A percentile compares a stretch with the other conserved stretches of the same genome.
Evolutionary conservation across 169 alveolate genomes (phyloP).

Genomic region (Plasmodium vinckei): DNA sequence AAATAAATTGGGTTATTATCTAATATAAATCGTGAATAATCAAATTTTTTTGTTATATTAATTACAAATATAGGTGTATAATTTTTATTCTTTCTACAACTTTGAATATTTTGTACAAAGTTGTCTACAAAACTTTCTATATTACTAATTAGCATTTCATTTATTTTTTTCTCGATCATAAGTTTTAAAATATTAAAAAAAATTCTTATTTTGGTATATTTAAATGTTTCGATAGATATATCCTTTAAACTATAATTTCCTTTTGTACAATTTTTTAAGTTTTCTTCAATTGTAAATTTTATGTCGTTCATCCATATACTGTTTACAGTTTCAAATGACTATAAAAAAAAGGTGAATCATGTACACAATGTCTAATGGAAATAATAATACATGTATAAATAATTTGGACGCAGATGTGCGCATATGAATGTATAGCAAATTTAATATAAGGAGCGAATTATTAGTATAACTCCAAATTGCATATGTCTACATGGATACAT

Average conservation of each 20-base stretch:
- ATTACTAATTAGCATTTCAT: slow-evolving; percentile 57
- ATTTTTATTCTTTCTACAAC: slow-evolving; percentile 46
- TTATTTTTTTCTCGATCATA: slow-evolving; percentile 64
- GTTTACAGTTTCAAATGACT: slow-evolving; percentile 73
- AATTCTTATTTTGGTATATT: slow-evolving; percentile 70
- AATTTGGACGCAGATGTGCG: background rate
- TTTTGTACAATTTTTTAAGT: slow-evolving; percentile 66
- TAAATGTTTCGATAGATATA: slow-evolving; percentile 56
- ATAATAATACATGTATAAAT: background rate
- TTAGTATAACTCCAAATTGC: background rate
- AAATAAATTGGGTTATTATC: slow-evolving; percentile 63
- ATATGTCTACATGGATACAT: background rate
- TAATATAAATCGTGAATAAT: slow-evolving; percentile 51
- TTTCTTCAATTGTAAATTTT: slow-evolving; percentile 56
- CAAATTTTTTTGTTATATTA: slow-evolving; percentile 73
- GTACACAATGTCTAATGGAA: background rate
- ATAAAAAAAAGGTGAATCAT: background rate
- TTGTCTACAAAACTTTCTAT: slow-evolving; percentile 42
- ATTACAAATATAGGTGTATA: slow-evolving; percentile 60
- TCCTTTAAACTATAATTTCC: slow-evolving; percentile 70
- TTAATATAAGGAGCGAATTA: background rate
- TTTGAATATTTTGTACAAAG: slow-evolving; percentile 29
- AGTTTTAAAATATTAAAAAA: slow-evolving; percentile 62
- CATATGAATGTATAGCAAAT: background rate
- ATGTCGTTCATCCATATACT: slow-evolving; percentile 71